Evolutionary conservation across 2,329 filamentous ascomycete genomes (phyloP).

Genomic region (Penicillium vulpinum): DNA sequence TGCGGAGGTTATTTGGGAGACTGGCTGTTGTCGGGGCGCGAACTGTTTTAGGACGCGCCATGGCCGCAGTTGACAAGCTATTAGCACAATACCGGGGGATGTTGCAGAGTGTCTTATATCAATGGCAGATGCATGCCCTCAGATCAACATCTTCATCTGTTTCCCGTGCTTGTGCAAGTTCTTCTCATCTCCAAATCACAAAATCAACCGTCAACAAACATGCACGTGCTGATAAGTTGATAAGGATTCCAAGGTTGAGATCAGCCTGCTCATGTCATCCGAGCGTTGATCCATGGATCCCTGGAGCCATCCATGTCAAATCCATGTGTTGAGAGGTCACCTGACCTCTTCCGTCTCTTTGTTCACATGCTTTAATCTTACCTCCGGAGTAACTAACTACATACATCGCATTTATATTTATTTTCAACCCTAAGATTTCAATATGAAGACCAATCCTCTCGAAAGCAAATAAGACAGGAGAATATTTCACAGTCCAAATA

Average conservation of each 20-base stretch:
- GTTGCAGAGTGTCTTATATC: neutral
- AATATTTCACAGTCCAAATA: too few relatives aligned
- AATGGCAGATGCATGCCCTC: neutral
- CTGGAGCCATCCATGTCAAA: neutral
- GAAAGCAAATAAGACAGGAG: too few relatives aligned
- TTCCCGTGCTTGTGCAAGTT: neutral
- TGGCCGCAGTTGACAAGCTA: constrained; percentile 8
- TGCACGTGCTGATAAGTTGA: constrained; percentile 6
- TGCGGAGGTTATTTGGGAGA: constrained; percentile 68
- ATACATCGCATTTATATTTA: too few relatives aligned
- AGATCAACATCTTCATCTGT: neutral
- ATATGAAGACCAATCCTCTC: too few relatives aligned
- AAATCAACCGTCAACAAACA: constrained; percentile 5
- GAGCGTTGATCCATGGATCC: too few relatives aligned
- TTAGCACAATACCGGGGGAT: too few relatives aligned
- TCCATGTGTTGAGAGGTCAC: too few relatives aligned
- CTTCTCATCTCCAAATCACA: neutral
- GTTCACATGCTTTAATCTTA: too few relatives aligned
- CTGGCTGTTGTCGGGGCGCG: constrained; percentile 68
- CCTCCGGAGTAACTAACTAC: too few relatives aligned
- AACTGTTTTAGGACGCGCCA: constrained; percentile 36
- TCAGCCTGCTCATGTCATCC: neutral
- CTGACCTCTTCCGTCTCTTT: too few relatives aligned
- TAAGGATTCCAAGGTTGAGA: neutral
- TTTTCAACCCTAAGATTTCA: too few relatives aligned